Conservation (phyloP, 768 basidiomycete species). For the Termitomyces sp. region DNA sequence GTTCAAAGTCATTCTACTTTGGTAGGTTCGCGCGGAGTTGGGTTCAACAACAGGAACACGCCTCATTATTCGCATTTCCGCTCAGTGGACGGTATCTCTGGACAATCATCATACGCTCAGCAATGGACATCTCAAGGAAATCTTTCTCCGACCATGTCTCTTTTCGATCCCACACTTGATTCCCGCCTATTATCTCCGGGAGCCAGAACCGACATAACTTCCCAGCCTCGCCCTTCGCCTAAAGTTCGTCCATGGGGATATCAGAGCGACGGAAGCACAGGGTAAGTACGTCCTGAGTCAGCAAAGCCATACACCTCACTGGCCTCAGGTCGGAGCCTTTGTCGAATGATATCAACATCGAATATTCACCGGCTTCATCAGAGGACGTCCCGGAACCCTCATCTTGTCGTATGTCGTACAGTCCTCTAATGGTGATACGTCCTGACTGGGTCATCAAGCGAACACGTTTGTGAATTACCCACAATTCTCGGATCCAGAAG, state of each 20-base stretch:
- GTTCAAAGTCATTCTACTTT: constrained; percentile 21
- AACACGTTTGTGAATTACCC: constrained; percentile 2
- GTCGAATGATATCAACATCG: constrained; percentile 12
- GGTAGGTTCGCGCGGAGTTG: constrained; percentile 8
- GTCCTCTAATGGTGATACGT: not conserved
- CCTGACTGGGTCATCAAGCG: not conserved
- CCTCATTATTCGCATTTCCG: constrained; percentile 5
- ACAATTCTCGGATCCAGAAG: constrained; percentile 3
- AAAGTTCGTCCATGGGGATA: constrained; percentile 17
- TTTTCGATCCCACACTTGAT: constrained; percentile 6
- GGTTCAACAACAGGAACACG: not conserved
- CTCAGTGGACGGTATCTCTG: constrained; percentile 2
- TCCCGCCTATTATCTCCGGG: constrained; percentile 2
- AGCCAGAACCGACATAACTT: constrained; percentile 6
- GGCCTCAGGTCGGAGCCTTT: constrained; percentile 12
- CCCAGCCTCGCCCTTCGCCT: constrained; percentile 5
- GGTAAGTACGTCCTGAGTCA: constrained; percentile 10
- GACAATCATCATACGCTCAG: constrained; percentile 7
- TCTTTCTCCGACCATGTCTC: constrained; percentile 4
- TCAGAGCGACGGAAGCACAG: constrained; percentile 19
- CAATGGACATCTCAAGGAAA: constrained; percentile 8
- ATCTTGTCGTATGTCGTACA: constrained; percentile 10
- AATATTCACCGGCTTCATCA: constrained; percentile 18
- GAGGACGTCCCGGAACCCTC: constrained; percentile 14
- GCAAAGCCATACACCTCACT: not conserved